phyloP scores from a whole-genome alignment of 2,329 filamentous ascomycete species.

The Penicillium sp. region DNA sequence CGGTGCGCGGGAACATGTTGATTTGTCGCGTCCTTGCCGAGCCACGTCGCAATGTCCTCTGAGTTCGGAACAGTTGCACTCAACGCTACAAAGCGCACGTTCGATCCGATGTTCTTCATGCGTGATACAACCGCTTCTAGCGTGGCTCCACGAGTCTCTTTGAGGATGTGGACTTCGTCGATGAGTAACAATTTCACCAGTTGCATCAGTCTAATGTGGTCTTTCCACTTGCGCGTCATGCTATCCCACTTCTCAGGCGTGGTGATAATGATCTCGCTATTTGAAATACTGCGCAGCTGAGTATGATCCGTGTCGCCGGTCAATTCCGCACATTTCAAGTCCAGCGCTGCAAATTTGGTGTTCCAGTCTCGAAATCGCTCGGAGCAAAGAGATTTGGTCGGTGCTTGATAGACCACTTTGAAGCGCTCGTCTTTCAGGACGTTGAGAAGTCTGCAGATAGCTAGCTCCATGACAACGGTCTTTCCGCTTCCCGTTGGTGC shows the following conservation, averaged over 20 bases:
- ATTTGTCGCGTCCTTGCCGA: conserved; percentile 65
- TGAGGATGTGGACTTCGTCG: conserved; percentile 85
- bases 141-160: conserved; percentile 75
- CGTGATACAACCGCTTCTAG: conserved; percentile 82
- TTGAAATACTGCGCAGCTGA: conserved; percentile 69
- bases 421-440: conserved; percentile 60
- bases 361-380: conserved; percentile 78
- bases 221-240: conserved; percentile 82
- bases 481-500: conserved; percentile 86
- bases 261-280: conserved; percentile 79
- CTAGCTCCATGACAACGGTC: conserved; percentile 77
- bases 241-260: conserved; percentile 94
- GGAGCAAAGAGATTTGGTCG: conserved; percentile 78
- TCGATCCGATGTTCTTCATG: conserved; percentile 77
- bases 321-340: conserved; percentile 71
- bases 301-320: conserved; percentile 75
- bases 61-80: conserved; percentile 85
- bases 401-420: conserved; percentile 84
- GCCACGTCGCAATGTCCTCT: conserved; percentile 75
- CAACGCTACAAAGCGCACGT: conserved; percentile 76
- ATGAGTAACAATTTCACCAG: conserved; percentile 80
- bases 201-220: conserved; percentile 72
- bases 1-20: conserved; percentile 64
- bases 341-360: conserved; percentile 68
- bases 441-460: conserved; percentile 71